Evolutionary conservation across 2,329 filamentous ascomycete genomes (phyloP), one percentile per base, ranked within the genome.

Genomic region (Epicoccum sorghinum): DNA sequence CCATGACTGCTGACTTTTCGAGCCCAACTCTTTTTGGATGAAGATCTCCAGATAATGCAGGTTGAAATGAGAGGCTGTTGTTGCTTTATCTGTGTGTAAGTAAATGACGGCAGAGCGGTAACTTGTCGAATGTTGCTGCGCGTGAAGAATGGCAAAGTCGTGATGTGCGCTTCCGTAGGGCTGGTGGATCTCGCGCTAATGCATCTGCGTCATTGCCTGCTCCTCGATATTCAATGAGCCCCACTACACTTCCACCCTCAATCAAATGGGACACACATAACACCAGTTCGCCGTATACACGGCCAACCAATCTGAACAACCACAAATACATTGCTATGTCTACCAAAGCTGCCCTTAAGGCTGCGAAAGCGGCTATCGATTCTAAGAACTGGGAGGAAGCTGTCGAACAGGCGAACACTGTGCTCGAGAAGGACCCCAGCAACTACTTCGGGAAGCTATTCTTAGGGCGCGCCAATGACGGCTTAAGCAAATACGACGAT

Each of bases 401-500:
- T 38, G 82, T 88, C 45, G 78, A 83, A 27, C 86, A 91, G 70
- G 87, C 90, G 4, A 82, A 86, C 57, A 82, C 84, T 25, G 80
- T 96, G 33, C 78, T 96, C 42, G 80, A 87, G 47, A 83, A 84
- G 60, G 92, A 97, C 58, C 78, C 87, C 2, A 84, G 87, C 59
- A 96, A 89, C 73, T 95, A 96, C 75, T 91, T 93, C 74, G 92
- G 86, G 84, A 85, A 90, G 61, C 83, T 98, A n/a, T 96, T 97
- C 70, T 80, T 96, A 14, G 95, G 91, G 2, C 91, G 96, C 72
- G 89, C 90, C 2, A 80, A 89, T 40, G 91, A 96, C 73, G 95
- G 92, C 72, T 83, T 89, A 58, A 85, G 86, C 56, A 83, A 86
- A 57, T 77, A 83, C 7, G 86, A 89, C 6, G 88, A 91, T 36